Conservation (phyloP, 169 alveolate genomes). For the Cryptosporidium sp. region DNA sequence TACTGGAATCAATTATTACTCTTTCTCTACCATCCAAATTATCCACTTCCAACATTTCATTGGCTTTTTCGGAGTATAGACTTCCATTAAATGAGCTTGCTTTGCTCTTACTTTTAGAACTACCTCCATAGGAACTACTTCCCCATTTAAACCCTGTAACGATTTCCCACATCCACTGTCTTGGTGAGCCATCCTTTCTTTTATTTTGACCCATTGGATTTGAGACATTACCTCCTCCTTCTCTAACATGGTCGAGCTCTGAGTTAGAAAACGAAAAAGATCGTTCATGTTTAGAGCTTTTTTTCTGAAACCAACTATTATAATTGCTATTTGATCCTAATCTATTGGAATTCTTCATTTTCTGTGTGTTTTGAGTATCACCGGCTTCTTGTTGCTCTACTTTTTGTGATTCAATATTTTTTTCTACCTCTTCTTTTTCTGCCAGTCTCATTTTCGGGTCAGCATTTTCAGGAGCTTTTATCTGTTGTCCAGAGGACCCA, state of each 20-base stretch:
- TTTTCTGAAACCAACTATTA: constrained; percentile 63
- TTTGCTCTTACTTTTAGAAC: constrained; percentile 3
- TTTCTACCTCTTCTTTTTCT: background rate
- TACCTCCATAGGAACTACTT: constrained; percentile 1
- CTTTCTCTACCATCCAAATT: background rate
- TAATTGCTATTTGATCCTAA: background rate
- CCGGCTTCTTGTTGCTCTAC: constrained; percentile 49
- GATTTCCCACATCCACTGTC: constrained; percentile 74
- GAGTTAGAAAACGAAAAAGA: constrained; percentile 53
- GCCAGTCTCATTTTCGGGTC: background rate
- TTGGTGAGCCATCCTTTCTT: constrained; percentile 71
- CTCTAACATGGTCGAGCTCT: constrained; percentile 28
- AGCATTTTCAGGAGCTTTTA: background rate
- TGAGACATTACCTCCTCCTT: background rate
- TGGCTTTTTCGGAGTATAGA: constrained; percentile 1
- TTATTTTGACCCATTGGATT: constrained; percentile 3
- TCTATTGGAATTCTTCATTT: constrained; percentile 1
- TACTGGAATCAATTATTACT: background rate
- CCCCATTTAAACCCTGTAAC: constrained; percentile 73
- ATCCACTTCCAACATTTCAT: background rate
- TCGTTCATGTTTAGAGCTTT: constrained; percentile 35
- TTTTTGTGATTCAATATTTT: constrained; percentile 11
- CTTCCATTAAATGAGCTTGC: constrained; percentile 28
- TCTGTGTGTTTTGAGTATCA: background rate
- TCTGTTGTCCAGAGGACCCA: constrained; percentile 33